Base-by-base conservation (phyloP, 768 basidiomycete genomes). In the Suillus subalutaceus region DNA sequence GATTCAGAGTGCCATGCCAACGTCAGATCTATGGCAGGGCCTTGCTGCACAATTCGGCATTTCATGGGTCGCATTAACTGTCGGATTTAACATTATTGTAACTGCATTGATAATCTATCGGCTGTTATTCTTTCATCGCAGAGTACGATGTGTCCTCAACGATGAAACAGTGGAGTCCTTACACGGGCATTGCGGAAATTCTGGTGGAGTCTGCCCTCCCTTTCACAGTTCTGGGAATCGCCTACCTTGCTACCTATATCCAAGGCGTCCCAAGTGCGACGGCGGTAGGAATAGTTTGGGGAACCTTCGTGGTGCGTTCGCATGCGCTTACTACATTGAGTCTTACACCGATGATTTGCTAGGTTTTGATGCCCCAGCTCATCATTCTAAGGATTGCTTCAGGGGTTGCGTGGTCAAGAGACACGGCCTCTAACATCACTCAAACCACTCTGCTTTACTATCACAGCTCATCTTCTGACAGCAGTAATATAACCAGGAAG, bases 281-380 rank as follows among this genome's bases (percentile, higher is more conserved):
- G 9, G n/a, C 59, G 10, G 30, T 65, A 20, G 38, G 38, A 20
- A 30, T 32, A 23, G 10, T 61, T 12, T 65, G 59, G 30, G 64
- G 58, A 23, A 61, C 59, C 26, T 48, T 65, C 10, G 46, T 58
- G 26, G 64, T n/a, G 58, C 18, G 64, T 65, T 35, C 10, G 1
- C 6, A 30, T n/a, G 8, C 0, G 5, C 10, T n/a, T 56, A 6
- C 1, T 23, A 18, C 5, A 13, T 26, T 6, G 23, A 16, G 20
- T 26, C 30, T 13, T 7, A 50, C 52, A 44, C 2, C 23, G n/a
- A 58, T 16, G 13, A n/a, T 46, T 20, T 10, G 12, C 18, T 44
- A 65, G 64, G 58, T 40, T 43, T 44, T 65, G 40, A 30, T 58
- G 44, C 64, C 64, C 43, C 64, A 65, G 13, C 58, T 65, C 57